Evolutionary conservation across 495 filamentous ascomycete species (phyloP), one percentile per base, ranked within the genome.

Genomic region (Talaromyces thailandensis): DNA sequence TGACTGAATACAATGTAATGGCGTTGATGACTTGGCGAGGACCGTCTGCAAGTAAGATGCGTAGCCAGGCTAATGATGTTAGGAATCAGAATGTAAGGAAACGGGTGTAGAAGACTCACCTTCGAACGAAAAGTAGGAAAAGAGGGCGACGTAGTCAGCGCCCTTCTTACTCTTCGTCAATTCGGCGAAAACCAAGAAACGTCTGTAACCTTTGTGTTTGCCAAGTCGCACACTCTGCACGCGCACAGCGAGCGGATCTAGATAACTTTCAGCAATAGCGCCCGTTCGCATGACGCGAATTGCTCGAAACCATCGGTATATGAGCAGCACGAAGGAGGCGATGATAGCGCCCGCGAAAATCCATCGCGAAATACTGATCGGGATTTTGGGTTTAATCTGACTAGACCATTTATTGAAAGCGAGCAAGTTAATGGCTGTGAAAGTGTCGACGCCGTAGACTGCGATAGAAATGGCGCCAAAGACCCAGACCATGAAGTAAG

Each of bases 121-220:
- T 77, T 97, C 88, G 71, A 97, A 97, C 18, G 88, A 88, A 73
- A 97, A 98, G 69, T 96, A 96, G 31, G 91, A 88, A 68, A 96
- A 96, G 2, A 98, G 80, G 11, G 93, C 94, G 45, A 96, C 80
- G 70, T 96, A 96, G 71, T 97, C 93, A 29, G 86, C 84, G 11
- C 92, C 91, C 71, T 96, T 93, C 70, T 88, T 92, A 73, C 88
- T 90, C 70, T 93, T 92, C 1, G 94, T 96, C 74, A 98, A 76
- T 65, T 91, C 90, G 6, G 92, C 85, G 69, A 96, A 98, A 52
- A 98, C 92, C 18, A 97, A 76, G 69, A 97, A 98, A 32, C 93
- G 81, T 65, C 82, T 86, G 85, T 87, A 98, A 32, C 94, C 88
- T 62, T 80, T 77, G 29, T 85, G 84, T 23, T 79, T 74, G 12